Evolutionary conservation across 257 asterid species (phyloP), one percentile per base, ranked within the genome.

Genomic region (Salvia miltiorrhiza): DNA sequence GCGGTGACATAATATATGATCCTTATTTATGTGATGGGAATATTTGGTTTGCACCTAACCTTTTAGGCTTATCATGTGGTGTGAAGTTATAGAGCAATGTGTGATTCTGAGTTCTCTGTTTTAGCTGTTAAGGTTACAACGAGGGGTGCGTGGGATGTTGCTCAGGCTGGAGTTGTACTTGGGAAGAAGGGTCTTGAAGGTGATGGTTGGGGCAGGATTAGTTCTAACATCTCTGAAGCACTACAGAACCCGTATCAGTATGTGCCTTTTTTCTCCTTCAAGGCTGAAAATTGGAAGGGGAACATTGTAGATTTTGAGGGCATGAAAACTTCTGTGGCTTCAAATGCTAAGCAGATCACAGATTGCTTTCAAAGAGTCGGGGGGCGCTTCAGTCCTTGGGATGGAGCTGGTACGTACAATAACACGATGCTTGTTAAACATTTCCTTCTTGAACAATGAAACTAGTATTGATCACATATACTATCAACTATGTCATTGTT

Each of bases 111-210:
- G 16, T 21, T 63, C 20, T 17, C 21, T 60, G 43, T 74, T 56
- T 70, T 63, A 89, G 98, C 83, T 74, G 56, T 85, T 65, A 44
- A 33, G 82, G 77, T 74, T 49, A 65, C 87, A 12, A 82, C 78
- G 66, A 79, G 60, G 73, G 81, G 85, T 30, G 91, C 85, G 33
- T 6, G 76, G 40, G 90, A 80, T 30, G 59, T 37, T 59, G 74
- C 59, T 12, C 70, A 63, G 24, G 78, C 70, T 67, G 77, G 77
- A 33, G 75, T 77, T 65, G 39, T 73, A 17, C 72, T 54, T 19
- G 79, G 74, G 50, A 76, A 73, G 75, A 73, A 76, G 66, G 76
- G 65, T 44, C 33, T 43, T 64, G 60, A 17, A 13, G 53, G 35
- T 33, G 78, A 66, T 57, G 63, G 69, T 10, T 65, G 72, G 66